Evolutionary conservation across 1,139 yeast genomes (phyloP).

Genomic region (Zygosaccharomyces pseudobailii): DNA sequence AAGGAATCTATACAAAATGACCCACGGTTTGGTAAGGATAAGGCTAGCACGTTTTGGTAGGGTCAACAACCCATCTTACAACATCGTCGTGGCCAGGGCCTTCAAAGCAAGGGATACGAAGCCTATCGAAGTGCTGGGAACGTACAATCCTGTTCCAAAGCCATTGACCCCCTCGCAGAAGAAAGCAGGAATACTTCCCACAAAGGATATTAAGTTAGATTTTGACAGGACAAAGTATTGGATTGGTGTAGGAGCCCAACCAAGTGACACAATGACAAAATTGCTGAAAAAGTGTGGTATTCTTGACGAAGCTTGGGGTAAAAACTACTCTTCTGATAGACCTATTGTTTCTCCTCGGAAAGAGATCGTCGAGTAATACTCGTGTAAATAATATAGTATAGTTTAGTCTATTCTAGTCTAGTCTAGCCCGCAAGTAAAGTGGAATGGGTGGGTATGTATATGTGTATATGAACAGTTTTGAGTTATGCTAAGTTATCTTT

Average conservation of each 20-base stretch:
- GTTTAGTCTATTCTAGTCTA: not conserved
- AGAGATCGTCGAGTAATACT: constrained; percentile 14
- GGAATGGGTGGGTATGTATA: not conserved
- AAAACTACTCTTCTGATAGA: constrained; percentile 12
- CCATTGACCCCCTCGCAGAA: constrained; percentile 59
- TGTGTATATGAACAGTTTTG: constrained; percentile 1
- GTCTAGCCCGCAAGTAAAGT: not conserved
- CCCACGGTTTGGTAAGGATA: constrained; percentile 53
- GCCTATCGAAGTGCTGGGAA: constrained; percentile 94
- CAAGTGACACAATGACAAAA: constrained; percentile 74
- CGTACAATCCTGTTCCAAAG: constrained; percentile 79
- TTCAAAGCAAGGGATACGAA: constrained; percentile 67
- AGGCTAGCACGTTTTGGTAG: constrained; percentile 93
- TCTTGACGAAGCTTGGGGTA: constrained; percentile 66
- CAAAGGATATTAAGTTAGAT: constrained; percentile 77
- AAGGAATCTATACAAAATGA: constrained; percentile 31
- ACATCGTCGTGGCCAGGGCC: constrained; percentile 82
- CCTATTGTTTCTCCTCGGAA: constrained; percentile 18
- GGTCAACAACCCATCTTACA: constrained; percentile 79
- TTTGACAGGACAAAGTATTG: constrained; percentile 92
- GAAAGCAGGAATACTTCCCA: constrained; percentile 53
- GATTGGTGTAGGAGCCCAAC: constrained; percentile 99
- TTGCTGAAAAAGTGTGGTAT: constrained; percentile 76
- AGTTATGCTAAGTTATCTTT: constrained; percentile 5
- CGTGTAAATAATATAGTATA: constrained; percentile 3